These are phyloP conservation scores for Elymus sibiricus DNA, from an alignment of 176 grass and related monocot genomes.

Conservation along the genomic window DNA sequence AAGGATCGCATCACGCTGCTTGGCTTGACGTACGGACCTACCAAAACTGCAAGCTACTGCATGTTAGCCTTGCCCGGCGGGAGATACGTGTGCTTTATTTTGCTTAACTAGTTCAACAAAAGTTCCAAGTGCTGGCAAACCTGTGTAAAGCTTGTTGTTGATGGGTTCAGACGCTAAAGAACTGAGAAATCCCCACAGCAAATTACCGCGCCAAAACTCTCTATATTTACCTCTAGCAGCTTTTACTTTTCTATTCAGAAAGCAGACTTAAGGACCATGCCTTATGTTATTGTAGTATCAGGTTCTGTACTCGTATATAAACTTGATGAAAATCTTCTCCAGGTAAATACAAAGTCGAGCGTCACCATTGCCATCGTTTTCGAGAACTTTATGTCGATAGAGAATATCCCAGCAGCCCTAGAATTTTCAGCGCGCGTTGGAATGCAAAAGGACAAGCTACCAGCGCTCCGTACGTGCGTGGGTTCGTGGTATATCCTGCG, in stretches of 20 bases:
- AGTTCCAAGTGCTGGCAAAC: background rate
- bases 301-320: background rate
- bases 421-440: background rate
- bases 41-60: background rate
- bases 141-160: background rate
- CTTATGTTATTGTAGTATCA: background rate
- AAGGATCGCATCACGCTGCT: background rate
- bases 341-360: background rate
- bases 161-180: background rate
- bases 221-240: background rate
- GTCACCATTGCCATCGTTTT: background rate
- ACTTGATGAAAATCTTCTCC: too few relatives aligned
- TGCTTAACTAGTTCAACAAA: background rate
- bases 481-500: slow-evolving; percentile 5
- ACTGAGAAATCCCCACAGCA: too few relatives aligned
- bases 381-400: background rate
- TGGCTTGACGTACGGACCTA: slow-evolving; percentile 11
- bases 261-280: background rate
- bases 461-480: slow-evolving; percentile 2
- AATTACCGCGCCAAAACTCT: background rate
- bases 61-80: background rate
- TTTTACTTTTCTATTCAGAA: too few relatives aligned
- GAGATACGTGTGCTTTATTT: background rate
- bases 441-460: background rate
- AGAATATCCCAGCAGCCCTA: background rate